Conservation (phyloP, 345 rosid genomes). For the Moricandia arvensis region DNA sequence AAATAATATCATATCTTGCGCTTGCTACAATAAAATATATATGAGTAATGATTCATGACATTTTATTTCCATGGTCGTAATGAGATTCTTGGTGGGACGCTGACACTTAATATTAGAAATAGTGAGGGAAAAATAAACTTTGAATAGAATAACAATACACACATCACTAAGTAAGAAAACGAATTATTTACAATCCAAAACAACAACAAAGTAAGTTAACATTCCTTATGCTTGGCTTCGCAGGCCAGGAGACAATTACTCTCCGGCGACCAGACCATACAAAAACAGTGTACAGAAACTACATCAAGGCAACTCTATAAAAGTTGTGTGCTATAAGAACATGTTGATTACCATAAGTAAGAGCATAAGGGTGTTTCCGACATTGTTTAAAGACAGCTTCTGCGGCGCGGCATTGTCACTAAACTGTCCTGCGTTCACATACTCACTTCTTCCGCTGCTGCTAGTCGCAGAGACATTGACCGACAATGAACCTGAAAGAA, state of each 20-base stretch:
- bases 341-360: slow-evolving; percentile 36
- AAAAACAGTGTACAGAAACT: slow-evolving; percentile 25
- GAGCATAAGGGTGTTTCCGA: slow-evolving; percentile 20
- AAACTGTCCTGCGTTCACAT: slow-evolving; percentile 63
- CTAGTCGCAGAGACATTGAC: slow-evolving; percentile 73
- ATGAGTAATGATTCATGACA: too few relatives aligned
- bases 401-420: slow-evolving; percentile 39
- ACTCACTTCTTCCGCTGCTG: slow-evolving; percentile 63
- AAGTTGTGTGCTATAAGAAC: slow-evolving; percentile 46
- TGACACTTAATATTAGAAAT: background rate
- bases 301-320: background rate
- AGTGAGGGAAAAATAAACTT: background rate
- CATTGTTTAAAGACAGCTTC: slow-evolving; percentile 3
- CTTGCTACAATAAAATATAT: too few relatives aligned
- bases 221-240: slow-evolving; percentile 21
- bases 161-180: slow-evolving; percentile 10
- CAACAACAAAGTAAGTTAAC: slow-evolving; percentile 12
- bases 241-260: slow-evolving; percentile 27
- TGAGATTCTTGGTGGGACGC: too few relatives aligned
- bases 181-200: slow-evolving; percentile 33
- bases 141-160: slow-evolving; percentile 15
- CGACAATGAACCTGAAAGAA: slow-evolving; percentile 56
- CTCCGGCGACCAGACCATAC: slow-evolving; percentile 31
- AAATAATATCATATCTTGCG: too few relatives aligned
- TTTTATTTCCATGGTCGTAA: too few relatives aligned